Evolutionary conservation across 768 basidiomycete genomes (phyloP), one percentile per base, ranked within the genome.

Genomic region (Steccherinum ochraceum): DNA sequence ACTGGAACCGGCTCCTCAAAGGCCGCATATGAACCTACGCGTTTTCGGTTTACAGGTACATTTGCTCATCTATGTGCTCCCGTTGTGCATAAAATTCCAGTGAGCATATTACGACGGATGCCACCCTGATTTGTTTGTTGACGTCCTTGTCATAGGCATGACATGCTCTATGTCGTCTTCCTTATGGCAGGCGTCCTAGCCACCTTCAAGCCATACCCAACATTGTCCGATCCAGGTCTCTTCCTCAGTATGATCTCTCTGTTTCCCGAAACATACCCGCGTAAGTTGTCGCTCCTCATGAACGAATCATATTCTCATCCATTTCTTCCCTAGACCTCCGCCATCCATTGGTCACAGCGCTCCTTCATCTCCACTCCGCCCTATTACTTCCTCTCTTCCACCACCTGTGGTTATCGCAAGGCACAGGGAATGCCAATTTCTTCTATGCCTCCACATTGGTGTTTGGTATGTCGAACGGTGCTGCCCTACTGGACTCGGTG

Each of bases 341-440:
- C 41, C 81, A 91, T 61, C 90, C 93, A 0, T 81, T 94, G 50
- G 84, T 93, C 27, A 91, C 91, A 5, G 70, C 80, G 3, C 78
- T 92, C 42, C 77, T 94, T 10, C 89, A 95, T 56, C 69, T 89
- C 3, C 92, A 96, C 60, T 83, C 94, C 2, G 76, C 84, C 1
- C 74, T 92, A 18, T 82, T 98, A 19, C 77, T 97, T 52, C 95
- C 95, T 0, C 75, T 96, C 24, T 94, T 98, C 67, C 84, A 95
- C 61, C 79, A 89, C 52, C 72, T 98, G 1, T 99, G 96, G 95
- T 78, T 97, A 4, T 75, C 73, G 7, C 86, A 92, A 51, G 93
- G 93, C 1, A 89, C 92, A 4, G 96, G 93, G 2, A 98, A 99
- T 61, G 93, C 95, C 43, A 98, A 98, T 66, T 99, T 99, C 69